Percentiles rank a stretch among this genome's conserved stretches.
Evolutionary conservation across 2,329 filamentous ascomycete genomes (phyloP).

Genomic region (Fusarium concolor): DNA sequence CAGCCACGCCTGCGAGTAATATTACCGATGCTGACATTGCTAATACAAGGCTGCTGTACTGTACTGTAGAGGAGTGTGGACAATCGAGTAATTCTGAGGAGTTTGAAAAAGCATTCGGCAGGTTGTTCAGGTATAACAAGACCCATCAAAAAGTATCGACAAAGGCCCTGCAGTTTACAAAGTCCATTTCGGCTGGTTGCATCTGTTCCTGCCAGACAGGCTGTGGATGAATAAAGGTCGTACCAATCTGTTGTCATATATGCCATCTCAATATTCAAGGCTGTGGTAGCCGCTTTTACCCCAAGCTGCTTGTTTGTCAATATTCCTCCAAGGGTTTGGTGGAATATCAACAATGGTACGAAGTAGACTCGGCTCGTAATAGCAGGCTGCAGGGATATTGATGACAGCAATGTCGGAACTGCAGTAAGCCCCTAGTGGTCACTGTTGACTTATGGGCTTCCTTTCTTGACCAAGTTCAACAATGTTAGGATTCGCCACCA

Average conservation of each 20-base stretch:
- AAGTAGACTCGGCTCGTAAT: neutral
- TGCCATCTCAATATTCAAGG: constrained; percentile 2
- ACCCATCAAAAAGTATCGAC: constrained; percentile 17
- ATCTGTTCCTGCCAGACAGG: constrained; percentile 16
- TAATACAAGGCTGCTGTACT: neutral
- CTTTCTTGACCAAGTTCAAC: constrained; percentile 20
- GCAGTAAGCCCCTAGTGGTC: constrained; percentile 17
- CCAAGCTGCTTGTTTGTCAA: neutral
- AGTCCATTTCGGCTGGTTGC: constrained; percentile 19
- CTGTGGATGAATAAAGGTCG: constrained; percentile 3
- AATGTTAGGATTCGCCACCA: constrained; percentile 37
- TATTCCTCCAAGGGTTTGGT: neutral
- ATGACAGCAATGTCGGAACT: constrained; percentile 27
- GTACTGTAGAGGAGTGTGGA: constrained; percentile 2
- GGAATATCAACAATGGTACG: neutral
- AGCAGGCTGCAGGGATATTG: constrained; percentile 17
- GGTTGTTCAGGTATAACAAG: constrained; percentile 26
- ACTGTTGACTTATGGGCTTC: constrained; percentile 24
- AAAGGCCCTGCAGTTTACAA: constrained; percentile 18
- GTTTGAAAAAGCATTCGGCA: constrained; percentile 1
- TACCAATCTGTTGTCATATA: constrained; percentile 9
- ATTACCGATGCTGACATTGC: constrained; percentile 40
- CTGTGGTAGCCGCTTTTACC: neutral
- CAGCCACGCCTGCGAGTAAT: constrained; percentile 43
- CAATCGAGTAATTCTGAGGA: neutral